phyloP scores from a whole-genome alignment of 768 basidiomycete species.

The Plicaturopsis crispa region DNA sequence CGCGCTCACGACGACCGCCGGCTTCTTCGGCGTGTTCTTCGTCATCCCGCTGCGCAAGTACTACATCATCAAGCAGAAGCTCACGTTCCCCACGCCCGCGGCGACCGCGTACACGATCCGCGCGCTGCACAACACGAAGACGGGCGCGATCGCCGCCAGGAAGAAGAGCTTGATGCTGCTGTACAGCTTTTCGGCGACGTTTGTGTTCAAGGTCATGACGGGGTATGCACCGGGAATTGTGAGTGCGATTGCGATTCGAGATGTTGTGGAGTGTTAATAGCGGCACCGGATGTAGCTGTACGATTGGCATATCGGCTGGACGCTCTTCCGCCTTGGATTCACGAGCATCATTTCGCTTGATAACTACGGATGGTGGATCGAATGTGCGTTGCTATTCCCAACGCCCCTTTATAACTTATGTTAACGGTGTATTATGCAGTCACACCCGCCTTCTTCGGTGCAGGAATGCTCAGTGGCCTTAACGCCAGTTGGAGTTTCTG shows the following conservation, averaged over 20 bases:
- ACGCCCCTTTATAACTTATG: conserved; percentile 1
- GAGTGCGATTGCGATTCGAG: conserved; percentile 10
- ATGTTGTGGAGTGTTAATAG: not conserved
- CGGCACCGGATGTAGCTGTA: conserved; percentile 32
- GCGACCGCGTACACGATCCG: conserved; percentile 62
- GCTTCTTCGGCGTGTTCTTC: conserved; percentile 62
- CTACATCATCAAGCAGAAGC: conserved; percentile 55
- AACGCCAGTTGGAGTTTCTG: conserved; percentile 54
- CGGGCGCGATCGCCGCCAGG: conserved; percentile 41
- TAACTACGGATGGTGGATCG: conserved; percentile 50
- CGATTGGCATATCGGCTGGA: conserved; percentile 63
- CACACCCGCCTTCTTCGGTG: conserved; percentile 53
- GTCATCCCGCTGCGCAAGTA: conserved; percentile 55
- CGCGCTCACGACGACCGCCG: conserved; percentile 43
- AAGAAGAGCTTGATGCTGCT: conserved; percentile 49
- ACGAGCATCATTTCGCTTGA: conserved; percentile 51
- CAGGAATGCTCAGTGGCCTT: conserved; percentile 49
- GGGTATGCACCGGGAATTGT: conserved; percentile 56
- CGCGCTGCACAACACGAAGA: conserved; percentile 44
- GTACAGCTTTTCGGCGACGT: conserved; percentile 36
- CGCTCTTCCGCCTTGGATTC: conserved; percentile 50
- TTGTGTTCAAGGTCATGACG: conserved; percentile 45
- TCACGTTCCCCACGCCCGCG: conserved; percentile 58
- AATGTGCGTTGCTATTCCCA: conserved; percentile 28
- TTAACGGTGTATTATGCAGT: conserved; percentile 19